Evolutionary conservation across 495 filamentous ascomycete species (phyloP), one percentile per base, ranked within the genome.

Genomic region (Podospora conica): DNA sequence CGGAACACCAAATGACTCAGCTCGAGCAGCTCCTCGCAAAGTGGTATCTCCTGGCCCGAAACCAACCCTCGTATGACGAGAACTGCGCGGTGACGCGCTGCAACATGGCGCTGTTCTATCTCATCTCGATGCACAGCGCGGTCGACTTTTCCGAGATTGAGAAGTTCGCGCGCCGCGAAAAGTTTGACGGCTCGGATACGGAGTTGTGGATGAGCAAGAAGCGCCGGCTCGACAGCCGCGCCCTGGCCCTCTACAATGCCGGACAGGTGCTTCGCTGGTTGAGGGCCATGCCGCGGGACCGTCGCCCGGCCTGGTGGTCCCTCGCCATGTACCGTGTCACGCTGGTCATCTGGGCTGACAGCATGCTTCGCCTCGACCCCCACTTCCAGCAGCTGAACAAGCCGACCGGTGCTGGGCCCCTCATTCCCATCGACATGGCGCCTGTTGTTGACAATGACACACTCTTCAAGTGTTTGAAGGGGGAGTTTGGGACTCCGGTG

Each of bases 81-180:
- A 62, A 58, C 15, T 81, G 79, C 60, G 71, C 77, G 9, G 69
- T 78, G 27, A 83, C 73, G 23, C 76, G 73, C 60, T 83, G 83
- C 61, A 88, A 84, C 70, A 71, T 88, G n/a, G 80, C 85, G 11
- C 81, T 90, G 67, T 88, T 84, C 73, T 86, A 90, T 66, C 78
- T 90, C 28, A 83, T 88, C 64, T 83, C 78, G 28, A 78, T 90
- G 40, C 88, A 88, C 69, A 79, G 81, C 11, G 76, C 85, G 6
- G 82, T 83, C 27, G 83, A 83, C 72, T 86, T 88, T 68, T 76
- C 81, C 8, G 82, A 84, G 64, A 84, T 88, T 40, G 87, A 90
- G 73, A 76, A 80, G 0, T 69, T 87, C 3, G 85, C 86, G 4
- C 79, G 86, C 21, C 74, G 79, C 27, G 84, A 87, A 53, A 77